Evolutionary conservation across 1,284 basidiomycete genomes (phyloP).

Genomic region (Malassezia yamatoensis): DNA sequence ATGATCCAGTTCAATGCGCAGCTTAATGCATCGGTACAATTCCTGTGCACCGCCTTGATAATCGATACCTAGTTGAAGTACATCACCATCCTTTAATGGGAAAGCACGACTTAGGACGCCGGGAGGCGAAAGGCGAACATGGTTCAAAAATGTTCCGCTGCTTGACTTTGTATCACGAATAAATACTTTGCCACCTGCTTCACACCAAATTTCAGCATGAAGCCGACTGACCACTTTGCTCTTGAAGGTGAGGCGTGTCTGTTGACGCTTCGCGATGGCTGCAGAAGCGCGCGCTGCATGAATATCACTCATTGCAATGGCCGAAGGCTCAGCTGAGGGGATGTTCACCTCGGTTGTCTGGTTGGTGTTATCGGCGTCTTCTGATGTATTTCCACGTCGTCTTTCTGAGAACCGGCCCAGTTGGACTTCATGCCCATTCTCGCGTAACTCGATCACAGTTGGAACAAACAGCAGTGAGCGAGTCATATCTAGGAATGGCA

Average conservation of each 20-base stretch:
- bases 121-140: slow-evolving; percentile 74
- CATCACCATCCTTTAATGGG: slow-evolving; percentile 82
- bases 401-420: slow-evolving; percentile 11
- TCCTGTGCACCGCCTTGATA: slow-evolving; percentile 96
- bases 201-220: slow-evolving; percentile 88
- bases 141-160: slow-evolving; percentile 91
- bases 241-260: slow-evolving; percentile 66
- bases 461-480: slow-evolving; percentile 86
- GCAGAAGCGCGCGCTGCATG: slow-evolving; percentile 9
- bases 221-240: slow-evolving; percentile 87
- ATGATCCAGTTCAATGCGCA: slow-evolving; percentile 70
- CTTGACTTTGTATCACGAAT: slow-evolving; percentile 84
- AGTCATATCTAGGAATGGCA: slow-evolving; percentile 82
- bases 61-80: slow-evolving; percentile 90
- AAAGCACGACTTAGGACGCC: slow-evolving; percentile 64
- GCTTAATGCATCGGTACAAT: slow-evolving; percentile 95
- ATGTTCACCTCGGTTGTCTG: neutral
- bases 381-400: neutral
- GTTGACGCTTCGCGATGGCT: slow-evolving; percentile 24
- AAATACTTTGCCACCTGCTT: slow-evolving; percentile 60
- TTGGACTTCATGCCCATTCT: slow-evolving; percentile 44
- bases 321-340: neutral
- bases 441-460: slow-evolving; percentile 67
- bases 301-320: neutral
- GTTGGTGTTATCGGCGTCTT: neutral